These are phyloP conservation scores for Hypoxylon sp. DNA, from an alignment of 2,329 filamentous ascomycete genomes.

Conservation along the genomic window DNA sequence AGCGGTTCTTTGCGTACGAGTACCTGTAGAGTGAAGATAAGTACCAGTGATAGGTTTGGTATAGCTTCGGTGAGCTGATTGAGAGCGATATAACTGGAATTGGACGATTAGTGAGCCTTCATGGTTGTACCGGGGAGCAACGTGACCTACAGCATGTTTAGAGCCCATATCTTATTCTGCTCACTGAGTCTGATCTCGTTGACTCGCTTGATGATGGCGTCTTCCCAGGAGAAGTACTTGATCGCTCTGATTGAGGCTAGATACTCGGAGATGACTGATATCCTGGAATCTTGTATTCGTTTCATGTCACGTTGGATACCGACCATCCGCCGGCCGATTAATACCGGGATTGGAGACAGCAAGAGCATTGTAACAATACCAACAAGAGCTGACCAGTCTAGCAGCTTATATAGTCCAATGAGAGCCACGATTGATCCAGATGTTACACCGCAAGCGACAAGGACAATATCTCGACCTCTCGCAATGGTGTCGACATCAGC, in stretches of 20 bases:
- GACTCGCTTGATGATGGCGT: slow-evolving; percentile 64
- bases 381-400: slow-evolving; percentile 68
- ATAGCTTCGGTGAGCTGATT: slow-evolving; percentile 66
- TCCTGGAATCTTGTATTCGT: slow-evolving; percentile 67
- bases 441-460: slow-evolving; percentile 61
- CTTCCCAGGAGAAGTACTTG: slow-evolving; percentile 73
- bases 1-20: slow-evolving; percentile 62
- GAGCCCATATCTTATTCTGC: slow-evolving; percentile 67
- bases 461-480: slow-evolving; percentile 64
- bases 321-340: slow-evolving; percentile 64
- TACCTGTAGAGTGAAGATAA: slow-evolving; percentile 68
- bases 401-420: slow-evolving; percentile 66
- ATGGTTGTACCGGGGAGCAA: slow-evolving; percentile 17
- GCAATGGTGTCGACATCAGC: slow-evolving; percentile 70
- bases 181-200: slow-evolving; percentile 64
- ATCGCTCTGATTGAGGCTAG: slow-evolving; percentile 69
- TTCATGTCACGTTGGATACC: slow-evolving; percentile 65
- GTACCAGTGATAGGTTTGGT: slow-evolving; percentile 64
- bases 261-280: slow-evolving; percentile 70
- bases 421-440: slow-evolving; percentile 63
- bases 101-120: slow-evolving; percentile 6
- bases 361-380: slow-evolving; percentile 63
- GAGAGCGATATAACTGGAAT: slow-evolving; percentile 52
- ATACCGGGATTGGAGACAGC: slow-evolving; percentile 63
- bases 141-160: slow-evolving; percentile 62